A percentile compares a stretch with the other conserved stretches of the same genome.
These are phyloP conservation scores for Picea glauca DNA, from an alignment of 75 land plant genomes.

Conservation along the genomic window DNA sequence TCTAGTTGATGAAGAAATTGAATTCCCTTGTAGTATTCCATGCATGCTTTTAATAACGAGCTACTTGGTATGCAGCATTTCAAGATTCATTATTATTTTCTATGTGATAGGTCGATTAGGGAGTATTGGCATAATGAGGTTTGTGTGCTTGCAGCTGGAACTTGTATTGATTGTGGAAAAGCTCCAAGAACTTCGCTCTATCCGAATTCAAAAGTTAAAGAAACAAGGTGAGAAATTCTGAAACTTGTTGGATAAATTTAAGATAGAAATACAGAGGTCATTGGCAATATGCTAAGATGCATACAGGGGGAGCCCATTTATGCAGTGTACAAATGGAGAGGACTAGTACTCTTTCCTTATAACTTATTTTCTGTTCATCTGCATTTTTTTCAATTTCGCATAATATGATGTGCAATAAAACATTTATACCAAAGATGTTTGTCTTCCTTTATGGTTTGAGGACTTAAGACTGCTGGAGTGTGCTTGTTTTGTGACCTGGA, in stretches of 20 bases:
- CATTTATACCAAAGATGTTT: not conserved
- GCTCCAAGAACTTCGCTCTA: constrained; percentile 86
- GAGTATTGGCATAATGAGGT: no score
- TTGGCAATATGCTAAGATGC: not conserved
- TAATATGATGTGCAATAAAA: not conserved
- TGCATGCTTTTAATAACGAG: no score
- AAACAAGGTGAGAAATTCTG: constrained; percentile 66
- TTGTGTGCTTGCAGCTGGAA: constrained; percentile 66
- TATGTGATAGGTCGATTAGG: no score
- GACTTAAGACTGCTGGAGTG: not conserved
- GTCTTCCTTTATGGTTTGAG: not conserved
- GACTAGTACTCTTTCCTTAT: not conserved
- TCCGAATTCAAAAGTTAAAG: constrained; percentile 87
- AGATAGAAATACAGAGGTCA: not conserved
- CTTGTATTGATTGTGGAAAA: constrained; percentile 88
- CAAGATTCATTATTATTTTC: no score
- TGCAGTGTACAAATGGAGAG: not conserved
- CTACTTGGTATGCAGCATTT: no score
- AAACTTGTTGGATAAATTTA: not conserved
- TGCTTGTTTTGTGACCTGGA: not conserved
- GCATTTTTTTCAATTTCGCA: not conserved
- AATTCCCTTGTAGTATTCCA: no score
- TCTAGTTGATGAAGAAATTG: no score
- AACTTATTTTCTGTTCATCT: not conserved
- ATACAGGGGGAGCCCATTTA: not conserved